Evolutionary conservation across 441 rosid species (phyloP).

Genomic region (Capsella rubella): DNA sequence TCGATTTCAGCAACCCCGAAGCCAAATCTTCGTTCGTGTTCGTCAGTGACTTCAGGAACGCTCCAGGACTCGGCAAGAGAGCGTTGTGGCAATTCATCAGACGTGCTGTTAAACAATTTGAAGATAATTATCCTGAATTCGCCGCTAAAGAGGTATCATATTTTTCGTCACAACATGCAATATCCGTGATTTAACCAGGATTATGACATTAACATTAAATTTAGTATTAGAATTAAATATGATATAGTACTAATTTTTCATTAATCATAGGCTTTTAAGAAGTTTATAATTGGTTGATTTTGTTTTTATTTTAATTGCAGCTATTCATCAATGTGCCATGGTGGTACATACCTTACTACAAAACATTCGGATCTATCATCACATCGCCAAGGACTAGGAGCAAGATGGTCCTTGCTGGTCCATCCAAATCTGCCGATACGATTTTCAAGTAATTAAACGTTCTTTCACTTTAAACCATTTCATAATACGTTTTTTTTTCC

Average conservation of each 20-base stretch:
- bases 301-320: constrained; percentile 13
- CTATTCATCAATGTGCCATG: constrained; percentile 64
- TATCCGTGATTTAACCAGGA: background rate
- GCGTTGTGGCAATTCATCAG: constrained; percentile 56
- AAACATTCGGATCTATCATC: constrained; percentile 52
- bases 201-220: too few relatives aligned
- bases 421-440: constrained; percentile 55
- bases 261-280: background rate
- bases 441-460: constrained; percentile 48
- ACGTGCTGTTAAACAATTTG: constrained; percentile 60
- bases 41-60: constrained; percentile 62
- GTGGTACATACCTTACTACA: constrained; percentile 65
- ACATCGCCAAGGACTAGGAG: constrained; percentile 59
- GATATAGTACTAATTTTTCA: background rate
- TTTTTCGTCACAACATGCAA: background rate
- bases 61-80: constrained; percentile 57
- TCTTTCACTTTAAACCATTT: background rate
- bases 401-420: constrained; percentile 61
- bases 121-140: constrained; percentile 67
- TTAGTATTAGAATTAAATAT: background rate
- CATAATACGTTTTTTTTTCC: background rate
- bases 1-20: constrained; percentile 53
- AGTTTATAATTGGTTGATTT: background rate
- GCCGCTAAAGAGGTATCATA: constrained; percentile 34
- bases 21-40: constrained; percentile 55